Base-by-base conservation (phyloP, 331 rosid species). In the Rhamnella rubrinervis region DNA sequence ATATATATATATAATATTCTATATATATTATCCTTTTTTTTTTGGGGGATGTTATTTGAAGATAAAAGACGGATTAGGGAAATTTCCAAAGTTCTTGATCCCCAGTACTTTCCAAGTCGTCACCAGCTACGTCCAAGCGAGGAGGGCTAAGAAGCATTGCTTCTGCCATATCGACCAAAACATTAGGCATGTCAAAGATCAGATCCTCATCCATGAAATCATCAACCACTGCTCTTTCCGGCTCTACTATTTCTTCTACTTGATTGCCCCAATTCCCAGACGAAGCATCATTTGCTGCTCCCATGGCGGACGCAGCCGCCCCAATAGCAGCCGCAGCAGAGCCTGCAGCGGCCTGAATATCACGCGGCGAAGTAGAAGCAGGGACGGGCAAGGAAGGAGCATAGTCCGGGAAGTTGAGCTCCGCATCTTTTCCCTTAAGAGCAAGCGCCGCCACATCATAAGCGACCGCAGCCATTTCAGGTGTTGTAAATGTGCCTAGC, bases 61-160 rank as follows among this genome's bases (percentile, higher is more conserved):
- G 7, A 51, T 23, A n/a, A 23, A 39, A 63, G 65, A 37, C 35
- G 50, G 44, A 72, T 71, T 84, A 85, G 68, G 84, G 64, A 66
- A 91, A 84, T 59, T 78, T 88, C 96, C 98, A 93, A 35, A 93
- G 96, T 67, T 61, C 73, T 52, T 66, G 79, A 6, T 88, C 89
- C 40, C 75, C 90, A 11, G 63, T 38, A 59, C 82, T 49, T 18
- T 75, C 85, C 5, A n/a, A 13, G 51, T 80, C 70, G 14, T 76
- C 85, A 7, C 71, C 71, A 19, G 69, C 67, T 46, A 80, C 40
- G 53, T 87, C 93, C 80, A 84, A 80, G 74, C 85, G 92, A 58
- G 98, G 98, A 84, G 98, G 98, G 61, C 88, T 84, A 1, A 93
- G 86, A 15, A 91, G 80, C 97, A 93, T 91, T 80, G 97, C 98